phyloP scores from a whole-genome alignment of 2,329 filamentous ascomycete species.

The Beauveria sp. region DNA sequence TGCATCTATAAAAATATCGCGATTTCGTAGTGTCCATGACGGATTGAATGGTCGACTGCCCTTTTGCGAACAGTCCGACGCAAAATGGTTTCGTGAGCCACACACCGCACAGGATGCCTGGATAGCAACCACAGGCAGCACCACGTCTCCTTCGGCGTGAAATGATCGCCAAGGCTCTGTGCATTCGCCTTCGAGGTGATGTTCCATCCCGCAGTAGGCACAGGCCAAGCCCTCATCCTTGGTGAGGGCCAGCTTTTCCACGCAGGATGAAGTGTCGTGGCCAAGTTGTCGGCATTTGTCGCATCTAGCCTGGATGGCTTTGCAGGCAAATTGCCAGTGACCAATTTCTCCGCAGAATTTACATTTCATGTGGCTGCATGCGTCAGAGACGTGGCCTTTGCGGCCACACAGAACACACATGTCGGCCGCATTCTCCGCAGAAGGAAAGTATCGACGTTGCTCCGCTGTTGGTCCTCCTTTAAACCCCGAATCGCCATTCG shows the following conservation, averaged over 20 bases:
- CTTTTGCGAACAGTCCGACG: slow-evolving; percentile 41
- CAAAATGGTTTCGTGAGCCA: slow-evolving; percentile 46
- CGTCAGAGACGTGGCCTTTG: slow-evolving; percentile 34
- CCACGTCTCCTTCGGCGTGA: slow-evolving; percentile 28
- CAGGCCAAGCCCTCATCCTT: slow-evolving; percentile 51
- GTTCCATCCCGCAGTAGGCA: slow-evolving; percentile 46
- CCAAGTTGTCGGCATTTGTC: slow-evolving; percentile 55
- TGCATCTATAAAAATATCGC: slow-evolving; percentile 41
- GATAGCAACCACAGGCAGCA: slow-evolving; percentile 42
- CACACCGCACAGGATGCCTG: slow-evolving; percentile 49
- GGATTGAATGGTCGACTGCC: slow-evolving; percentile 23
- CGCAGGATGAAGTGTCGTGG: slow-evolving; percentile 44
- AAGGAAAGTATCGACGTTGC: slow-evolving; percentile 45
- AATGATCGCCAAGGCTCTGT: slow-evolving; percentile 54
- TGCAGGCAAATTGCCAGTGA: slow-evolving; percentile 45
- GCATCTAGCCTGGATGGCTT: slow-evolving; percentile 39
- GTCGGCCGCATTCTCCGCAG: slow-evolving; percentile 30
- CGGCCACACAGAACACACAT: slow-evolving; percentile 47
- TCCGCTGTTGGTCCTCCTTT: slow-evolving; percentile 5
- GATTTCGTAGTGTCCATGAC: slow-evolving; percentile 46
- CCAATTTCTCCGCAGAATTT: slow-evolving; percentile 36
- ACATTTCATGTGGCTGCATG: slow-evolving; percentile 41
- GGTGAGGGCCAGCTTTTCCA: slow-evolving; percentile 45
- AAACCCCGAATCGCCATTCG: slow-evolving; percentile 15
- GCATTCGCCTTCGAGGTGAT: slow-evolving; percentile 55